Evolutionary conservation across 306 rosid genomes (phyloP), one percentile per base, ranked within the genome.

Genomic region (Sophora flavescens): DNA sequence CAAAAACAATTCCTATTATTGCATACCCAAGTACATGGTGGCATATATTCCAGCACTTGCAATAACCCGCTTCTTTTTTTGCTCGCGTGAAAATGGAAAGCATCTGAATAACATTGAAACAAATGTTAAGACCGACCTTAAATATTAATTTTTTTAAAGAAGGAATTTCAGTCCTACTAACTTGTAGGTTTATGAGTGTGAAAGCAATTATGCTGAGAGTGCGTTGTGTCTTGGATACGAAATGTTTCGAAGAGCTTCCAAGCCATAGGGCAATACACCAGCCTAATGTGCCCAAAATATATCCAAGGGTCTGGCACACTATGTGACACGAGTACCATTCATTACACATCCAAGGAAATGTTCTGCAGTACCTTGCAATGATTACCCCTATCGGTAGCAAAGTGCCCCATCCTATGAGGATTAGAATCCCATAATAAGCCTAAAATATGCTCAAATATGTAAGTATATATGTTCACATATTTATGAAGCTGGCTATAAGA

Each of bases 381-480:
- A 89, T 81, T 33, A 74, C 88, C 66, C 93, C 93, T 22, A 68
- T 44, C 28, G 93, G 93, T 35, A 89, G 65, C 48, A 89, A 44
- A 52, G 72, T 85, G 63, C 93, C 93, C 93, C 90, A 89, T 57
- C 93, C 93, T 57, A 85, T 72, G 15, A 86, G 59, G 28, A 57
- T 81, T 26, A 89, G 75, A 65, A 81, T 48, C 76, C 75, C 73
- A 52, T 81, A 73, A 52, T 81, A 73, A 33, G 38, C 80, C 91
- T 86, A 79, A 3, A 4, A 57, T 38, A 61, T 77, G 68, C 51
- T 47, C 16, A 57, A 71, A 67, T 52, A 15, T 15, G 22, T 71
- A 11, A 79, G 42, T 70, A 35, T 22, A 45, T 12, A 45, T 45
- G 1, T 45, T 3, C 5, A 45, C 3, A 45, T 12, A 11, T 44